A percentile compares a stretch with the other conserved stretches of the same genome.
These are phyloP conservation scores for Chara braunii DNA, from an alignment of 139 green algal species.

Conservation along the genomic window DNA sequence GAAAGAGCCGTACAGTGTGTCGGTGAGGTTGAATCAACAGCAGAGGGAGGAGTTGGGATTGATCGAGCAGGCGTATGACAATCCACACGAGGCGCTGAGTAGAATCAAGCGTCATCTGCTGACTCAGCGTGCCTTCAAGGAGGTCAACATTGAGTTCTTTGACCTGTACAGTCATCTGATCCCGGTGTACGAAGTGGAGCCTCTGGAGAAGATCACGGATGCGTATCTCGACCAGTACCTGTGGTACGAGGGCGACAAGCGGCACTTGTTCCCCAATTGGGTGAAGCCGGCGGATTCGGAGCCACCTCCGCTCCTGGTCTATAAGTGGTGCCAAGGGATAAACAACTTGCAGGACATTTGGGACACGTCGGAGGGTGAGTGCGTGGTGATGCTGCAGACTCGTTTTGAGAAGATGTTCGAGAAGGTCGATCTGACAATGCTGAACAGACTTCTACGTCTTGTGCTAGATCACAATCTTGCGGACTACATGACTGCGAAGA, in stretches of 20 bases:
- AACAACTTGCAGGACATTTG: slow-evolving; percentile 76
- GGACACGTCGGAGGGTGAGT: slow-evolving; percentile 92
- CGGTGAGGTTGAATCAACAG: slow-evolving; percentile 87
- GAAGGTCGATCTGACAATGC: slow-evolving; percentile 96
- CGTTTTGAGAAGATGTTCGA: slow-evolving; percentile 96
- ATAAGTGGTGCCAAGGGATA: slow-evolving; percentile 94
- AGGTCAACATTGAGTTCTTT: slow-evolving; percentile 95
- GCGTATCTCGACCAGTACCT: slow-evolving; percentile 94
- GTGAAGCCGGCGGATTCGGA: slow-evolving; percentile 94
- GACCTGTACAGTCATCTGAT: slow-evolving; percentile 96
- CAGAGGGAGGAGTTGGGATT: slow-evolving; percentile 97
- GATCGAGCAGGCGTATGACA: slow-evolving; percentile 99
- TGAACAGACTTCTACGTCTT: slow-evolving; percentile 93
- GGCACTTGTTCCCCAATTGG: slow-evolving; percentile 97
- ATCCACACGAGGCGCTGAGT: slow-evolving; percentile 94
- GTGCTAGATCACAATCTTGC: slow-evolving; percentile 98
- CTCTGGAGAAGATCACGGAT: slow-evolving; percentile 99
- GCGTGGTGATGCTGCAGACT: slow-evolving; percentile 95
- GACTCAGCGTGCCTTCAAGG: slow-evolving; percentile 96
- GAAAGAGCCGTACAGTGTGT: slow-evolving; percentile 97
- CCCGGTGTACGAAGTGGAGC: slow-evolving; percentile 97
- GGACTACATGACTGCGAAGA: slow-evolving; percentile 94
- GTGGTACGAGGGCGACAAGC: slow-evolving; percentile 91
- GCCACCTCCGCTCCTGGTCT: slow-evolving; percentile 94
- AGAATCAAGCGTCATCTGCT: slow-evolving; percentile 99